These are phyloP conservation scores for Pyrenochaeta sp. DNA, from an alignment of 2,329 filamentous ascomycete species.

Conservation along the genomic window DNA sequence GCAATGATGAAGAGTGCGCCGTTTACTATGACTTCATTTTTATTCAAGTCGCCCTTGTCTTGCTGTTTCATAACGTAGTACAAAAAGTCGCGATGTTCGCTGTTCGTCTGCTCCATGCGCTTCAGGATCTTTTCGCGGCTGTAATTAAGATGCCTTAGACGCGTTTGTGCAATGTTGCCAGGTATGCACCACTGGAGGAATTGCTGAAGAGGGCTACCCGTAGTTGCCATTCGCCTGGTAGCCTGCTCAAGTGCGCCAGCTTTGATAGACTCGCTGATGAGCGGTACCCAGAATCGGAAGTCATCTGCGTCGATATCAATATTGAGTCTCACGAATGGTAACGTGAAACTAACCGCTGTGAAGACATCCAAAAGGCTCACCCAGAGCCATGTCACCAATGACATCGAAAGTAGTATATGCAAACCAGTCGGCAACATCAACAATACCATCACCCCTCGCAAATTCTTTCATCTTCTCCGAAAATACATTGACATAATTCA, in stretches of 20 bases:
- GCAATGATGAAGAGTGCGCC: constrained; percentile 30
- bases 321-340: not conserved
- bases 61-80: constrained; percentile 28
- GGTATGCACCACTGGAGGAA: constrained; percentile 28
- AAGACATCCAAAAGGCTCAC: constrained; percentile 51
- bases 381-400: constrained; percentile 60
- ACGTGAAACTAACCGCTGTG: not conserved
- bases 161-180: constrained; percentile 8
- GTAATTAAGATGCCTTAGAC: constrained; percentile 26
- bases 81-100: constrained; percentile 26
- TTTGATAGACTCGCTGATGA: constrained; percentile 27
- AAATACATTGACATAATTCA: constrained; percentile 11
- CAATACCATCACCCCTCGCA: constrained; percentile 6
- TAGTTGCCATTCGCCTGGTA: constrained; percentile 20
- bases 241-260: constrained; percentile 27
- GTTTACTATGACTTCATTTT: constrained; percentile 27
- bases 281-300: constrained; percentile 29
- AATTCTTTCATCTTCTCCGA: constrained; percentile 8
- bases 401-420: constrained; percentile 27
- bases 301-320: constrained; percentile 9
- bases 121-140: constrained; percentile 32
- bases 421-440: constrained; percentile 28
- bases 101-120: constrained; percentile 22
- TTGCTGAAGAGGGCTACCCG: constrained; percentile 22
- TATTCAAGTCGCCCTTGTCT: constrained; percentile 25